Evolutionary conservation across 106 monocot species (phyloP).

Genomic region (Phalaenopsis equestris): DNA sequence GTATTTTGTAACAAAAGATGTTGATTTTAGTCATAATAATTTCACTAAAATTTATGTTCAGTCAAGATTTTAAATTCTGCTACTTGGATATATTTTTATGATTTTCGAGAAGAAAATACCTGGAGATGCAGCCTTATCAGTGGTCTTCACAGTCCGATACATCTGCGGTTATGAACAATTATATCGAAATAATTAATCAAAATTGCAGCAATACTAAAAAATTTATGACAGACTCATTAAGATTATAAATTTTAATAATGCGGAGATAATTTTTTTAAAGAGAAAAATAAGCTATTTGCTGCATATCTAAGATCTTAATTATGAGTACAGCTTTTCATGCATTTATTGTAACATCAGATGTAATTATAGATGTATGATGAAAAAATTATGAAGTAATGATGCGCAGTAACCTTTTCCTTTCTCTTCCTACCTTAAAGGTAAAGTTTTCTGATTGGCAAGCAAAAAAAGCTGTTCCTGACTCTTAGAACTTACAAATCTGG

Average conservation of each 20-base stretch:
- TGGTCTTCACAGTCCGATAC: constrained; percentile 64
- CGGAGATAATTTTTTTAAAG: neutral
- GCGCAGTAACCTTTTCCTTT: neutral
- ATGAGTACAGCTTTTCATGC: neutral
- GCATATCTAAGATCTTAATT: neutral
- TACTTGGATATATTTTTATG: neutral
- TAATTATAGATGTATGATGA: neutral
- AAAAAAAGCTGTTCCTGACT: constrained; percentile 10
- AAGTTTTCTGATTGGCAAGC: neutral
- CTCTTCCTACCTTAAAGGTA: neutral
- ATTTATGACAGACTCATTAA: neutral
- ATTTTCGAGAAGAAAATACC: constrained; percentile 15
- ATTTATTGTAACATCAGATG: neutral
- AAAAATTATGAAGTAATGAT: constrained; percentile 1
- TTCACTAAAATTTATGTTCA: no score
- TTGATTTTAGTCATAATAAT: no score
- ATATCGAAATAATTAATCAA: neutral
- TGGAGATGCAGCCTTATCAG: constrained; percentile 49
- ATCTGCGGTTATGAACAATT: constrained; percentile 26
- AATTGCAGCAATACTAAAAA: neutral
- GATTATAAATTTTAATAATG: neutral
- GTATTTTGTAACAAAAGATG: no score
- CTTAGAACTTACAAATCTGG: neutral
- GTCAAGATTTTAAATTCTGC: neutral
- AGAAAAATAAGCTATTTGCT: neutral